Evolutionary conservation across 1,284 basidiomycete species (phyloP), one percentile per base, ranked within the genome.

Genomic region (Volvariella volvacea): DNA sequence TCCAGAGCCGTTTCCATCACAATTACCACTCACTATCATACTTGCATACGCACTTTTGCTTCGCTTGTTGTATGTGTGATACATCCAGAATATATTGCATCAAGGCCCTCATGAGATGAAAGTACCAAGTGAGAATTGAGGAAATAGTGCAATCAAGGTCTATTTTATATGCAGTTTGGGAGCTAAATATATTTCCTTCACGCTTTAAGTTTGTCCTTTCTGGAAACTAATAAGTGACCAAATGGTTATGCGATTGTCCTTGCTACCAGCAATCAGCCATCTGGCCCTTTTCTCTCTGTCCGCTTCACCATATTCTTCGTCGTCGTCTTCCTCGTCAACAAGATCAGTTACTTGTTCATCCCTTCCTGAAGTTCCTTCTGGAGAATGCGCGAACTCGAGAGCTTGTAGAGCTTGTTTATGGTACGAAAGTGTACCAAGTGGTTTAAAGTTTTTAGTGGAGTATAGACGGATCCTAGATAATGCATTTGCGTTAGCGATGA

Each of bases 191-290:
- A 6, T 28, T 28, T 12, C 25, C 25, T 6, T 6, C 12, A 28
- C 6, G 12, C 6, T 36, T 7, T 7, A 7, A 36, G 6, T 7
- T 36, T 15, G 15, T 7, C 14, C 34, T 41, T 67, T 74, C 22
- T 64, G 64, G 51, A 93, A 92, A 50, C 71, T 76, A 51, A 85
- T 85, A 43, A 94, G 61, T 17, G 71, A 65, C 91, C 92, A 95
- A 19, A 93, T 68, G 0, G 82, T 82, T 0, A 92, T 71, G 9
- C 88, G 72, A 34, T 67, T 71, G 55, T 94, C 90, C 56, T 87
- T 88, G 1, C 80, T 76, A 7, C 83, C 87, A 17, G 68, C 78
- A 1, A 81, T 68, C 3, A 92, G 63, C 91, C 90, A 93, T 19
- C 78, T 66, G 6, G 64, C 60, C 25, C 81, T 67, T 42, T 64